These are phyloP conservation scores for Coriaria nepalensis DNA, from an alignment of 306 rosid species.

Conservation along the genomic window DNA sequence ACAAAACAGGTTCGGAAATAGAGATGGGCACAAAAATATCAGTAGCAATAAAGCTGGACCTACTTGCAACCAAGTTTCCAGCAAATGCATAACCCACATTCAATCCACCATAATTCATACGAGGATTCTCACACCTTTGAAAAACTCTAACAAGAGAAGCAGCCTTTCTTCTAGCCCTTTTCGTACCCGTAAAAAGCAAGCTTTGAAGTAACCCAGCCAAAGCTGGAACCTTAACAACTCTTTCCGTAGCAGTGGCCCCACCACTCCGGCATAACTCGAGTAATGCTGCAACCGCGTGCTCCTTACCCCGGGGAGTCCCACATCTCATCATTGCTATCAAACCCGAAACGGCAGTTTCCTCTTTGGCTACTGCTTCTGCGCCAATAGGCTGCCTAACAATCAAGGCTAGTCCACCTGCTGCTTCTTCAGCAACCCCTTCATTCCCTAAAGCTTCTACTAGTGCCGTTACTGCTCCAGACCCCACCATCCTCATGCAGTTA, in stretches of 20 bases:
- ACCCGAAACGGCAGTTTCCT: conserved; percentile 63
- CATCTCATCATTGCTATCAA: conserved; percentile 77
- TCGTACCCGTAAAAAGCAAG: conserved; percentile 75
- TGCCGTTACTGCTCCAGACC: conserved; percentile 65
- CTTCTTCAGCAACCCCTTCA: conserved; percentile 88
- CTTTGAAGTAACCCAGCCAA: conserved; percentile 79
- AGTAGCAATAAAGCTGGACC: conserved; percentile 46
- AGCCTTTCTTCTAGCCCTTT: conserved; percentile 89
- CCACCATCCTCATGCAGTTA: conserved; percentile 62
- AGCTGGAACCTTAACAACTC: conserved; percentile 68
- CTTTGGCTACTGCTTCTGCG: conserved; percentile 55
- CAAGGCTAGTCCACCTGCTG: conserved; percentile 80
- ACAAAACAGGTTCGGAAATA: conserved; percentile 73
- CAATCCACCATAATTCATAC: conserved; percentile 64
- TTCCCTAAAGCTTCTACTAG: conserved; percentile 58
- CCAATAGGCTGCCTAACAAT: conserved; percentile 66
- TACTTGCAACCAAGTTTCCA: conserved; percentile 47
- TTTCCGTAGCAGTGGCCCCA: conserved; percentile 64
- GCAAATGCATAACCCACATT: conserved; percentile 70
- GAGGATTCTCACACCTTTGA: conserved; percentile 54
- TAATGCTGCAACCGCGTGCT: conserved; percentile 91
- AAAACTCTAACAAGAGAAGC: conserved; percentile 91
- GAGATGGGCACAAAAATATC: conserved; percentile 77
- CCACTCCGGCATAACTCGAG: conserved; percentile 91
- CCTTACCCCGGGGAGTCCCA: conserved; percentile 86